Conservation (phyloP, 2,329 filamentous ascomycete genomes). For the Fusarium nurragi region DNA sequence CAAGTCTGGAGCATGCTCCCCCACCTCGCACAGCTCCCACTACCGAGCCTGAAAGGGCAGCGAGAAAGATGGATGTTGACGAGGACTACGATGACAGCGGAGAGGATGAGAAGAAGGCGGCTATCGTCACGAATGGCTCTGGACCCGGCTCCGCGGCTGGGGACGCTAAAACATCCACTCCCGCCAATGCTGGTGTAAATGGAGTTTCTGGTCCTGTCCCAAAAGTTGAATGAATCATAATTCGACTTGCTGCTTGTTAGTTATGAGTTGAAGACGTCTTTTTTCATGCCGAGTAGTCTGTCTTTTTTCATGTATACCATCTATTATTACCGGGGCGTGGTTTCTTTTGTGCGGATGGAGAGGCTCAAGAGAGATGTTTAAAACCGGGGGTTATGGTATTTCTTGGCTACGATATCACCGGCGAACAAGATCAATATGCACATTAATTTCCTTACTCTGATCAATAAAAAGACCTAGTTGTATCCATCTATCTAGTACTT, state of each 20-base stretch:
- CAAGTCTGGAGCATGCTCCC: constrained; percentile 50
- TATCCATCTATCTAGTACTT: not conserved
- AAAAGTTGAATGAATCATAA: constrained; percentile 57
- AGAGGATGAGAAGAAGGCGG: constrained; percentile 79
- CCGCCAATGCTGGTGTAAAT: constrained; percentile 60
- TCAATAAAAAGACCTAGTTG: constrained; percentile 29
- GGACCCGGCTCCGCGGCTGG: constrained; percentile 59
- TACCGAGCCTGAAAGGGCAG: constrained; percentile 80
- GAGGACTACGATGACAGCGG: constrained; percentile 97
- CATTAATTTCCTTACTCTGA: constrained; percentile 37
- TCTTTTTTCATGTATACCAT: constrained; percentile 40
- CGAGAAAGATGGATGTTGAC: constrained; percentile 95
- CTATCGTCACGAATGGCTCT: constrained; percentile 54
- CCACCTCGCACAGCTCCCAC: constrained; percentile 59
- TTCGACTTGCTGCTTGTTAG: constrained; percentile 18
- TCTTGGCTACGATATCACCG: constrained; percentile 47
- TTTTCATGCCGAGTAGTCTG: constrained; percentile 32
- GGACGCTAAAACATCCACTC: constrained; percentile 62
- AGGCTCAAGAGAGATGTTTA: constrained; percentile 33
- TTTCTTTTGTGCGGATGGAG: constrained; percentile 37
- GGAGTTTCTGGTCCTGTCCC: constrained; percentile 52
- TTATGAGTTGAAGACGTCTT: constrained; percentile 41
- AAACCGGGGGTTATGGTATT: constrained; percentile 36
- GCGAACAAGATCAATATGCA: constrained; percentile 44
- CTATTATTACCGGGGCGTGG: constrained; percentile 22